Percentiles rank a stretch among this genome's conserved stretches.
Evolutionary conservation across 2,329 filamentous ascomycete species (phyloP).

Genomic region (Bipolaris sorokiniana): DNA sequence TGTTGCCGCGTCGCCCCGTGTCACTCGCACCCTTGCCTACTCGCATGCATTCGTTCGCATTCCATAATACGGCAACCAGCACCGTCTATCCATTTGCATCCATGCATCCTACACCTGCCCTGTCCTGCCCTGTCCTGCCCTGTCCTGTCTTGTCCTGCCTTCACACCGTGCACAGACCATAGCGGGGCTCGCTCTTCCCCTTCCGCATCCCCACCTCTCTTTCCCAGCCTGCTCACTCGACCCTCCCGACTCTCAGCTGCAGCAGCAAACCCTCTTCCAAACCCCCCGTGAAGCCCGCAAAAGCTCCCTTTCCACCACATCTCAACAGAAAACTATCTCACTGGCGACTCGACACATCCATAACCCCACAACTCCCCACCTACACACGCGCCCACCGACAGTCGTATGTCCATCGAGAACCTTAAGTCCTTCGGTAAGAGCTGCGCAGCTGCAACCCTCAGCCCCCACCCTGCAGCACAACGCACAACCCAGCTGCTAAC

Average conservation of each 20-base stretch:
- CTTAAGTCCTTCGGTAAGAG: conserved; percentile 51
- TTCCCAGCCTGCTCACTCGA: conserved; percentile 21
- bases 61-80: conserved; percentile 1
- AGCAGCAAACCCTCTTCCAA: conserved; percentile 9
- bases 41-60: conserved; percentile 7
- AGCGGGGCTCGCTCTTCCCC: conserved; percentile 17
- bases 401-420: conserved; percentile 54
- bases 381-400: conserved; percentile 34
- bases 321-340: conserved; percentile 7
- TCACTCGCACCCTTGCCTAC: conserved; percentile 3
- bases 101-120: too few relatives aligned
- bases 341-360: conserved; percentile 12
- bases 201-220: conserved; percentile 30
- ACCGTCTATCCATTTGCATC: too few relatives aligned
- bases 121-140: too few relatives aligned
- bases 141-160: conserved; percentile 3
- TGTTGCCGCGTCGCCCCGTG: conserved; percentile 1
- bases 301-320: conserved; percentile 15
- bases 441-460: background rate
- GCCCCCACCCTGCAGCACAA: background rate
- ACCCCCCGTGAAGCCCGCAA: conserved; percentile 18
- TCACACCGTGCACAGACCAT: conserved; percentile 17
- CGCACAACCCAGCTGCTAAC: conserved; percentile 8
- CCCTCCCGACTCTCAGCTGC: conserved; percentile 10
- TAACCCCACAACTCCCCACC: conserved; percentile 30